Conservation (phyloP, 345 rosid species). For the Gossypium herbaceum region DNA sequence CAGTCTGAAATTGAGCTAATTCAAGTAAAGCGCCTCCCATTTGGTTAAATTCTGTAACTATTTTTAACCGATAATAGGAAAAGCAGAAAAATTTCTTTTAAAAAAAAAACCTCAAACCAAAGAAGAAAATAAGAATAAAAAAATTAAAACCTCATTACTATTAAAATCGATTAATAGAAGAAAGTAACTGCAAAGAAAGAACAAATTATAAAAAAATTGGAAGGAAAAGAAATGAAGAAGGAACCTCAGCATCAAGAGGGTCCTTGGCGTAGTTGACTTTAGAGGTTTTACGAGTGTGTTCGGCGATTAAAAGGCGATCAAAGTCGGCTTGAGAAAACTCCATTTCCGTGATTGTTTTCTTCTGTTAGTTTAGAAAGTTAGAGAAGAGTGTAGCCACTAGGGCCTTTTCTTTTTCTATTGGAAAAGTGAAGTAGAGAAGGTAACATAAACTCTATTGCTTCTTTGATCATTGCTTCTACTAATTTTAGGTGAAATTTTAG, state of each 20-base stretch:
- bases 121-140: not conserved
- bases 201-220: not conserved
- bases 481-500: too few species aligned
- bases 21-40: too few species aligned
- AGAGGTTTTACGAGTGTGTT: conserved; percentile 49
- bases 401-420: not conserved
- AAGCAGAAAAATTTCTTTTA: not conserved
- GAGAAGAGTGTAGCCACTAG: not conserved
- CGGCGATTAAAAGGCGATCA: conserved; percentile 49
- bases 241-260: conserved; percentile 66
- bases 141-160: not conserved
- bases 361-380: not conserved
- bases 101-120: not conserved
- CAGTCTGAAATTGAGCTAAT: too few species aligned
- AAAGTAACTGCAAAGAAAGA: not conserved
- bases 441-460: not conserved
- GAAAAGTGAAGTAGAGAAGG: not conserved
- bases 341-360: conserved; percentile 23
- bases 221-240: not conserved
- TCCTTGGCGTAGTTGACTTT: conserved; percentile 50
- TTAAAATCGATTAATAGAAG: not conserved
- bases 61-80: not conserved
- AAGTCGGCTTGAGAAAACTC: conserved; percentile 56
- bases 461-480: too few species aligned
- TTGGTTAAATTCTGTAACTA: too few species aligned